phyloP scores from a whole-genome alignment of 1,139 yeast genomes.

The Kurtzmaniella quercitrusa region DNA sequence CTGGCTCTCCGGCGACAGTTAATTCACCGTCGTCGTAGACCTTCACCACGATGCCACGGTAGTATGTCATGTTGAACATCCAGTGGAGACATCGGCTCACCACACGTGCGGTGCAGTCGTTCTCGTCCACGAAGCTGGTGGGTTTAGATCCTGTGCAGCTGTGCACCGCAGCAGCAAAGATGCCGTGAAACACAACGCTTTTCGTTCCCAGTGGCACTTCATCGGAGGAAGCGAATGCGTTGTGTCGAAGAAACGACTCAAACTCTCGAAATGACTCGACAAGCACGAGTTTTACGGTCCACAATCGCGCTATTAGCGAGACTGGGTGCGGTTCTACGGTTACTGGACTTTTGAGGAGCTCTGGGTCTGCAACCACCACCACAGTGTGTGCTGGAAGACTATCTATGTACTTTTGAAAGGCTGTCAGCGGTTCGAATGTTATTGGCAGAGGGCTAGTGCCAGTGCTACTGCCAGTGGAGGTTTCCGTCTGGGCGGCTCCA shows the following conservation, averaged over 20 bases:
- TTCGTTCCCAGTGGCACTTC: not conserved
- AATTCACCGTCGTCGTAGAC: conserved; percentile 4
- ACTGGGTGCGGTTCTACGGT: not conserved
- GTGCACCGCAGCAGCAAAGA: not conserved
- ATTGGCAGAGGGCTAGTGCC: not conserved
- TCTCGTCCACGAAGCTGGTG: not conserved
- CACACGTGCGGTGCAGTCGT: conserved; percentile 4
- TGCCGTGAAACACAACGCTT: not conserved
- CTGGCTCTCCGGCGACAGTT: not conserved
- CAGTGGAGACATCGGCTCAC: conserved; percentile 9
- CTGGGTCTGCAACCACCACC: not conserved
- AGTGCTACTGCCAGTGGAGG: no score
- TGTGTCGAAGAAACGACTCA: conserved; percentile 4
- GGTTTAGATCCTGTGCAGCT: not conserved
- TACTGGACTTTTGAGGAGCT: not conserved
- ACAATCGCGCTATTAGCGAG: conserved; percentile 4
- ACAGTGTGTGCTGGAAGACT: not conserved
- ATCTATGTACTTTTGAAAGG: not conserved
- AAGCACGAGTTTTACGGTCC: conserved; percentile 7
- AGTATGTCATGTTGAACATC: conserved; percentile 8
- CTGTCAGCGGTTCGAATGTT: not conserved
- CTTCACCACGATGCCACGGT: conserved; percentile 5
- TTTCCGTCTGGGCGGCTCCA: no score
- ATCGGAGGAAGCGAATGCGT: not conserved
- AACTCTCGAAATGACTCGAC: conserved; percentile 10